A percentile compares a stretch with the other conserved stretches of the same genome.
Evolutionary conservation across 2,329 filamentous ascomycete genomes (phyloP).

Genomic region (Pseudogymnoascus sp.): DNA sequence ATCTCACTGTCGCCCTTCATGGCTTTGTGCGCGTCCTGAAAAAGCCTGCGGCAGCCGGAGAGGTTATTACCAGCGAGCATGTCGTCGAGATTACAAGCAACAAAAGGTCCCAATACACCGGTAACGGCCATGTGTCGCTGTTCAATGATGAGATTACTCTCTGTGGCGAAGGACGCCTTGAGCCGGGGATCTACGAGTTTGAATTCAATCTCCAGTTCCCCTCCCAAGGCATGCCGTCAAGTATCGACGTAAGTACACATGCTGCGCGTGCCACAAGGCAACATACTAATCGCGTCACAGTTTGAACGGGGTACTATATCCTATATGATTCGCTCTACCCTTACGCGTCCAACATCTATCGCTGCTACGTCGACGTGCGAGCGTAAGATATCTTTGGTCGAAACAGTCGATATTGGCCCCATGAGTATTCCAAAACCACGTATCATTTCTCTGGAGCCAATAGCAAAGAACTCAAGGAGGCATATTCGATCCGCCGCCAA

Average conservation of each 20-base stretch:
- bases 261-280: background rate
- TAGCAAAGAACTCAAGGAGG: constrained; percentile 60
- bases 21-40: constrained; percentile 75
- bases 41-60: constrained; percentile 47
- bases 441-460: constrained; percentile 79
- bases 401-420: constrained; percentile 75
- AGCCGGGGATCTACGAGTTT: constrained; percentile 70
- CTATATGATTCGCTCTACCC: constrained; percentile 81
- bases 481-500: constrained; percentile 39
- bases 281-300: constrained; percentile 36
- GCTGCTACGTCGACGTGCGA: constrained; percentile 72
- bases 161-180: constrained; percentile 67
- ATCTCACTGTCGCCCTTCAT: constrained; percentile 68
- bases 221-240: constrained; percentile 66
- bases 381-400: constrained; percentile 67
- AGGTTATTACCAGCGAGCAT: constrained; percentile 31
- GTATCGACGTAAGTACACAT: constrained; percentile 71
- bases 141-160: constrained; percentile 77
- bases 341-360: constrained; percentile 84
- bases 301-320: constrained; percentile 92
- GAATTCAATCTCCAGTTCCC: constrained; percentile 67
- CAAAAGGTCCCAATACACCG: constrained; percentile 48
- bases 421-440: constrained; percentile 67
- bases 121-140: constrained; percentile 69
- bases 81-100: constrained; percentile 31